Evolutionary conservation across 495 filamentous ascomycete genomes (phyloP).

Genomic region (Lasiosphaeriaceae sp.): DNA sequence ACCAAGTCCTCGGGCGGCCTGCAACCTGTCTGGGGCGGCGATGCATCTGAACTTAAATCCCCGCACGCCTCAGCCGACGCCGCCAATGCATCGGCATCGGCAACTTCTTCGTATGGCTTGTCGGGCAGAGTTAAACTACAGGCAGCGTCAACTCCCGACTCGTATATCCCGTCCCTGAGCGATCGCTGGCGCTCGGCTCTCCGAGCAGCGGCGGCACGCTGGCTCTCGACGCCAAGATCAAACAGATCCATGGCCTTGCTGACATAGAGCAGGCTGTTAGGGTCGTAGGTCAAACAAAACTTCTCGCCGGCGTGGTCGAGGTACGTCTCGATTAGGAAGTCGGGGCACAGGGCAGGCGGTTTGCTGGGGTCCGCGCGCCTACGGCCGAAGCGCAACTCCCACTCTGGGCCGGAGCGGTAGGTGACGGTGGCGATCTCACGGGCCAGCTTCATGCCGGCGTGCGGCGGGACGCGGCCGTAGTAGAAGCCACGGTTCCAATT

Average conservation of each 20-base stretch:
- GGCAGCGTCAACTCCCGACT: constrained; percentile 33
- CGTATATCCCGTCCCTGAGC: constrained; percentile 23
- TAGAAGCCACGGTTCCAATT: constrained; percentile 98
- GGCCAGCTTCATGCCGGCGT: constrained; percentile 95
- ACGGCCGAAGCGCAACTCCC: constrained; percentile 92
- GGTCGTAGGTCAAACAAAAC: constrained; percentile 96
- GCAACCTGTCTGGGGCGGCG: neutral
- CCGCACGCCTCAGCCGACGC: constrained; percentile 6
- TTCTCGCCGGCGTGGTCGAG: constrained; percentile 98
- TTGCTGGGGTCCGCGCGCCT: constrained; percentile 79
- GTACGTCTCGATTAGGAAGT: constrained; percentile 98
- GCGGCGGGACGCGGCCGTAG: constrained; percentile 83
- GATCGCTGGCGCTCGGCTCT: constrained; percentile 32
- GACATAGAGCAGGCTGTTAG: constrained; percentile 93
- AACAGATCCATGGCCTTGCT: constrained; percentile 99
- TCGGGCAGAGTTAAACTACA: constrained; percentile 87
- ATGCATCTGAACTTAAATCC: neutral
- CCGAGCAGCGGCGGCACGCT: constrained; percentile 39
- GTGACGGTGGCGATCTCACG: constrained; percentile 97
- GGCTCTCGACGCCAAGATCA: constrained; percentile 73
- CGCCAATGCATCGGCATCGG: constrained; percentile 43
- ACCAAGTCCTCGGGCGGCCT: constrained; percentile 74
- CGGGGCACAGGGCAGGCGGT: constrained; percentile 88
- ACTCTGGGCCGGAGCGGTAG: constrained; percentile 94
- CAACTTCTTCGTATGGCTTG: constrained; percentile 74